Conservation (phyloP, 2,329 filamentous ascomycete genomes). For the Setomelanomma holmii region DNA sequence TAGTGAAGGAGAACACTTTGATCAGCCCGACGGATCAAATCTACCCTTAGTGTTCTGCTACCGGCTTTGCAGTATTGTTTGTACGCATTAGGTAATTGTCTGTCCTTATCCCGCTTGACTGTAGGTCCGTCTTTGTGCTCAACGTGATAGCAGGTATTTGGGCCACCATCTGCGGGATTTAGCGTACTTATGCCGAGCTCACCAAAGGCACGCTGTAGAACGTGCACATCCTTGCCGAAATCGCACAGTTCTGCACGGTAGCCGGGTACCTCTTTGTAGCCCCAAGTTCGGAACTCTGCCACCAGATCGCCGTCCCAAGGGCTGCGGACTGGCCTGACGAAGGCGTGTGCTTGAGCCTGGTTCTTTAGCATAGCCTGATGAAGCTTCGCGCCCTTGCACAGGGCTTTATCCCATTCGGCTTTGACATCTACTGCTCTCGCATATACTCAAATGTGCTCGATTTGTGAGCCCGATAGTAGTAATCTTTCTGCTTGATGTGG, state of each 20-base stretch:
- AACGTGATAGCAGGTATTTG: background rate
- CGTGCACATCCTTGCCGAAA: background rate
- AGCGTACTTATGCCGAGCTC: background rate
- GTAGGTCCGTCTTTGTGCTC: background rate
- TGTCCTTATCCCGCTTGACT: background rate
- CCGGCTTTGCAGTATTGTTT: background rate
- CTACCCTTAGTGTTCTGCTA: background rate
- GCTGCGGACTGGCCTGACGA: background rate
- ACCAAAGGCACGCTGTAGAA: background rate
- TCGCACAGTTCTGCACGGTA: background rate
- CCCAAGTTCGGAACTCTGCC: background rate
- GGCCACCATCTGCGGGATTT: background rate
- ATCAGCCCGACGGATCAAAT: background rate
- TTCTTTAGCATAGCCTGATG: background rate
- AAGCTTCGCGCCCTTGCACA: constrained; percentile 1
- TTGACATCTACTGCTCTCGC: background rate
- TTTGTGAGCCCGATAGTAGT: no score
- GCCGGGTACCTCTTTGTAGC: background rate
- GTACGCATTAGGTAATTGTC: background rate
- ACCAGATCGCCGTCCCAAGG: background rate
- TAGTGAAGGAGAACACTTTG: background rate
- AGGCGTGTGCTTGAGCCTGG: background rate
- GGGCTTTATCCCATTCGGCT: constrained; percentile 1
- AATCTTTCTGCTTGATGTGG: no score
- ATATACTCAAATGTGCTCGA: no score